Percentiles rank a stretch among this genome's conserved stretches.
phyloP scores from a whole-genome alignment of 2,329 filamentous ascomycete species.

The Alternaria angustiovoidea region DNA sequence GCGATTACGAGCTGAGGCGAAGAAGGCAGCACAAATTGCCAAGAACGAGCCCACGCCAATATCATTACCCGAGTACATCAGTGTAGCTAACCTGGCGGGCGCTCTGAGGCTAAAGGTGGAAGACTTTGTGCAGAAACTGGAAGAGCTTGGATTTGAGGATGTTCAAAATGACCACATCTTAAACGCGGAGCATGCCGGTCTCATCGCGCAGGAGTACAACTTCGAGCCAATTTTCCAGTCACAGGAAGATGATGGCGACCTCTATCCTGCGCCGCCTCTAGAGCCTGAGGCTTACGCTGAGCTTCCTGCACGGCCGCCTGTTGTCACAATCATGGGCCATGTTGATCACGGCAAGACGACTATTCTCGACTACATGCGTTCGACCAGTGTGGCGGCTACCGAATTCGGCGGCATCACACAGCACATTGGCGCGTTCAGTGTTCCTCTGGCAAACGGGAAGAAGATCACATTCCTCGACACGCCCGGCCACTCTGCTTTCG shows the following conservation, averaged over 20 bases:
- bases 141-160: slow-evolving; percentile 91
- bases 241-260: slow-evolving; percentile 70
- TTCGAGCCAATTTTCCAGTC: slow-evolving; percentile 81
- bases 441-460: slow-evolving; percentile 81
- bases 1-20: slow-evolving; percentile 44
- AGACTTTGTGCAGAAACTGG: slow-evolving; percentile 77
- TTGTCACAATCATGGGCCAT: slow-evolving; percentile 99
- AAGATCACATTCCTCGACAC: slow-evolving; percentile 97
- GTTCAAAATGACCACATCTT: slow-evolving; percentile 83
- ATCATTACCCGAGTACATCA: slow-evolving; percentile 89
- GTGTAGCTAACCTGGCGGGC: slow-evolving; percentile 80
- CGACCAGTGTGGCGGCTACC: slow-evolving; percentile 87
- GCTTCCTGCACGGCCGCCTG: slow-evolving; percentile 81
- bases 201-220: slow-evolving; percentile 92
- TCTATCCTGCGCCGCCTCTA: slow-evolving; percentile 68
- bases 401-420: slow-evolving; percentile 98
- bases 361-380: slow-evolving; percentile 89
- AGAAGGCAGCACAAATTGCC: slow-evolving; percentile 43
- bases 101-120: slow-evolving; percentile 75
- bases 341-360: slow-evolving; percentile 99
- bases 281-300: slow-evolving; percentile 65
- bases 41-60: slow-evolving; percentile 59
- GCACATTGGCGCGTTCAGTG: slow-evolving; percentile 97
- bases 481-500: slow-evolving; percentile 92
- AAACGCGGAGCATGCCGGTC: slow-evolving; percentile 86